Conservation (phyloP, 1,139 yeast species). For the Yamadazyma sp. region DNA sequence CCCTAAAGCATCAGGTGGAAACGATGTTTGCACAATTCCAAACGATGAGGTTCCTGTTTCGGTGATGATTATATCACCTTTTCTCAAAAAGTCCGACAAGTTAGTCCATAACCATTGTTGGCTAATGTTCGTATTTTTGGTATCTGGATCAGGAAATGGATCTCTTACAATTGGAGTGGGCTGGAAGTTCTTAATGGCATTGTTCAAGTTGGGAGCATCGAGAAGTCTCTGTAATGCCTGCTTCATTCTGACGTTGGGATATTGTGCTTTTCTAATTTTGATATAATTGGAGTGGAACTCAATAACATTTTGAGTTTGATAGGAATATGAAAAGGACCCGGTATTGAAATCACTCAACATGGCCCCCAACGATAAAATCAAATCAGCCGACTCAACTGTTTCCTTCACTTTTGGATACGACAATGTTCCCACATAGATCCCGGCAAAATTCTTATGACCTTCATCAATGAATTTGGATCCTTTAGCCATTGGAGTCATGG, state of each 20-base stretch:
- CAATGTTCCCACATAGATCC: slow-evolving; percentile 33
- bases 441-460: slow-evolving; percentile 26
- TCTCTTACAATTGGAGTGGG: slow-evolving; percentile 19
- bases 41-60: slow-evolving; percentile 46
- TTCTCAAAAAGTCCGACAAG: slow-evolving; percentile 31
- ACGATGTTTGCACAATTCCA: slow-evolving; percentile 39
- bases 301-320: slow-evolving; percentile 34
- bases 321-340: slow-evolving; percentile 40
- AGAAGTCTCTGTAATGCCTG: slow-evolving; percentile 24
- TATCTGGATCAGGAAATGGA: slow-evolving; percentile 13
- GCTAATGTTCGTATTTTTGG: slow-evolving; percentile 19
- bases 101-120: slow-evolving; percentile 40
- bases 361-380: slow-evolving; percentile 35
- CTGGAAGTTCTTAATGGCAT: slow-evolving; percentile 16
- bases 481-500: slow-evolving; percentile 36
- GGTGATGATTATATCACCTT: slow-evolving; percentile 37
- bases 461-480: slow-evolving; percentile 30
- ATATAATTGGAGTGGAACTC: slow-evolving; percentile 43
- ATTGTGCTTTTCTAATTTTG: slow-evolving; percentile 34
- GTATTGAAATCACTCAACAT: slow-evolving; percentile 42
- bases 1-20: slow-evolving; percentile 35
- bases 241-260: slow-evolving; percentile 39
- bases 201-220: slow-evolving; percentile 15
- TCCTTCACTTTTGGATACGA: slow-evolving; percentile 32
- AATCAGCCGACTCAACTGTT: slow-evolving; percentile 30